phyloP scores from a whole-genome alignment of 1,284 basidiomycete species.

The Cryptococcus floricola region DNA sequence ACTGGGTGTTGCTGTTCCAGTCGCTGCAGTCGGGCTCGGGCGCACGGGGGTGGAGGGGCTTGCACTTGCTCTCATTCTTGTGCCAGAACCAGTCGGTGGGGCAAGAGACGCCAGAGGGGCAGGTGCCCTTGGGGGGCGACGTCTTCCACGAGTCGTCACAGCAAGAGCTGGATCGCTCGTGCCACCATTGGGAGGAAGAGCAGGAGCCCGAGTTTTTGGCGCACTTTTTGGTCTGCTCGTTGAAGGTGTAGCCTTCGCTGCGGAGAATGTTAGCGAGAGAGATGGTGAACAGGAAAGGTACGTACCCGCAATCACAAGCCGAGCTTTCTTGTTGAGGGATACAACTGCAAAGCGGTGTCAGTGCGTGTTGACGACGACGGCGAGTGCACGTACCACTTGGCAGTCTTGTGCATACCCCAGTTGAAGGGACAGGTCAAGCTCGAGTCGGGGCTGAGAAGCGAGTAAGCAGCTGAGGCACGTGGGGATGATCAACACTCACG shows the following conservation, averaged over 20 bases:
- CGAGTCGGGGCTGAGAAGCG: slow-evolving; percentile 2
- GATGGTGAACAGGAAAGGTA: not conserved
- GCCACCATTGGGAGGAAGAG: slow-evolving; percentile 26
- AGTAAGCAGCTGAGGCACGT: too few species aligned
- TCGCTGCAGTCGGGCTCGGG: slow-evolving; percentile 39
- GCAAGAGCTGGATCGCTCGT: slow-evolving; percentile 29
- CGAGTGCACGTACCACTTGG: slow-evolving; percentile 14
- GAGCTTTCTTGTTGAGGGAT: slow-evolving; percentile 27
- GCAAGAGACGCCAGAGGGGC: slow-evolving; percentile 35
- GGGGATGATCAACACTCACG: slow-evolving; percentile 6
- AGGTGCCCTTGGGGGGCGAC: slow-evolving; percentile 25
- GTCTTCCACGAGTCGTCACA: slow-evolving; percentile 26
- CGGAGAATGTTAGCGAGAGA: not conserved
- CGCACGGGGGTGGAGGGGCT: slow-evolving; percentile 26
- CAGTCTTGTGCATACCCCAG: slow-evolving; percentile 19
- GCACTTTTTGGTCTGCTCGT: slow-evolving; percentile 28
- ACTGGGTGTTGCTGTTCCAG: slow-evolving; percentile 33
- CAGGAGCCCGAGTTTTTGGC: slow-evolving; percentile 20
- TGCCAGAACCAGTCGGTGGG: slow-evolving; percentile 47
- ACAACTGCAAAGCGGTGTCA: slow-evolving; percentile 16
- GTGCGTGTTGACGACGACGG: not conserved
- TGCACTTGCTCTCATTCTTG: slow-evolving; percentile 26
- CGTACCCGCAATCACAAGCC: slow-evolving; percentile 39
- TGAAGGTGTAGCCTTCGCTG: slow-evolving; percentile 30
- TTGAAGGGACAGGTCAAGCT: slow-evolving; percentile 16